These are phyloP conservation scores for Hanseniaspora nectarophila DNA, from an alignment of 805 yeast genomes.

Conservation along the genomic window DNA sequence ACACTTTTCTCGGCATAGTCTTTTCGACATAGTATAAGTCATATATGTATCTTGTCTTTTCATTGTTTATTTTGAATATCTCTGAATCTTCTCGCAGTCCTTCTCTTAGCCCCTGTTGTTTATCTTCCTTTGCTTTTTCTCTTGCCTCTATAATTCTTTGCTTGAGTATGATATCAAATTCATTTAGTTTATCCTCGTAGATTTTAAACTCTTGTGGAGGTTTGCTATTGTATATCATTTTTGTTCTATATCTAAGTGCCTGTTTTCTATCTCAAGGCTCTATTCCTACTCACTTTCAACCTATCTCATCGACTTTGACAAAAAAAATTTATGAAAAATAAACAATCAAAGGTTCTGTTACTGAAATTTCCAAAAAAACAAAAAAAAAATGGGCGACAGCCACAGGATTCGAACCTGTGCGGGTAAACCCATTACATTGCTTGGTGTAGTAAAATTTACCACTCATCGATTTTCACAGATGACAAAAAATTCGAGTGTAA, in stretches of 20 bases:
- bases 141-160: background rate
- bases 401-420: conserved; percentile 74
- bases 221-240: background rate
- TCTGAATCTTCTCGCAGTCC: conserved; percentile 62
- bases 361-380: too few relatives aligned
- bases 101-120: conserved; percentile 27
- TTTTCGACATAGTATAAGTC: conserved; percentile 60
- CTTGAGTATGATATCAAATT: background rate
- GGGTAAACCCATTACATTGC: conserved; percentile 58
- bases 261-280: too few relatives aligned
- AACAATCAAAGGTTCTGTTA: background rate
- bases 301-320: background rate
- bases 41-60: conserved; percentile 62
- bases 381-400: conserved; percentile 39
- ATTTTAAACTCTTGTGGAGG: conserved; percentile 3
- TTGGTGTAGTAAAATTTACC: background rate
- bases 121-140: background rate
- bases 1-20: conserved; percentile 53
- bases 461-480: background rate
- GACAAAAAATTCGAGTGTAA: conserved; percentile 45
- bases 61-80: conserved; percentile 57
- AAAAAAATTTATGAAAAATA: too few relatives aligned
- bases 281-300: too few relatives aligned
- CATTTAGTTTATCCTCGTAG: background rate
- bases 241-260: background rate